Evolutionary conservation across 2,329 filamentous ascomycete species (phyloP).

Genomic region (Exophiala sideris): DNA sequence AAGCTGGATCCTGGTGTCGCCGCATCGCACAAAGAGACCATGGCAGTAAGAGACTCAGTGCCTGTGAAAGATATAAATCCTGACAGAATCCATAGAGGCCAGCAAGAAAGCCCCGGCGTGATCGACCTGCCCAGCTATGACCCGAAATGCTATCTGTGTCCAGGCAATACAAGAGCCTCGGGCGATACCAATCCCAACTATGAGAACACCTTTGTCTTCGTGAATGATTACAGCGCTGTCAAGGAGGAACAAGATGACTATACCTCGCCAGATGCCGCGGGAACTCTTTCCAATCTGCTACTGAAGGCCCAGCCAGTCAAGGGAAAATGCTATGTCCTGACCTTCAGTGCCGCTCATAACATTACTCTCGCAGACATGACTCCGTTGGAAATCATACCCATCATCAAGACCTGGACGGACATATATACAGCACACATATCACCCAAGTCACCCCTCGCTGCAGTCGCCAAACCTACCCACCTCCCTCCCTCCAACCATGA

Average conservation of each 20-base stretch:
- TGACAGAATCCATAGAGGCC: conserved; percentile 55
- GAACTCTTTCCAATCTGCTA: conserved; percentile 68
- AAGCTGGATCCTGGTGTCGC: conserved; percentile 90
- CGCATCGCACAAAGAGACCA: conserved; percentile 91
- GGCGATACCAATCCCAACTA: conserved; percentile 86
- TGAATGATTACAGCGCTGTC: conserved; percentile 96
- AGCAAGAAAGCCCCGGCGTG: conserved; percentile 69
- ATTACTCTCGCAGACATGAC: conserved; percentile 88
- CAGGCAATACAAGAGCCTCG: conserved; percentile 81
- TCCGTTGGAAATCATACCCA: conserved; percentile 70
- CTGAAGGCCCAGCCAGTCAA: conserved; percentile 82
- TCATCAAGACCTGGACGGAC: conserved; percentile 86
- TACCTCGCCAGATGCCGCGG: conserved; percentile 31
- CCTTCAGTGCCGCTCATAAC: conserved; percentile 87
- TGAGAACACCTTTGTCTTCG: conserved; percentile 82
- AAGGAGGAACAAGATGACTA: conserved; percentile 91
- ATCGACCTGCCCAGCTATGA: conserved; percentile 76
- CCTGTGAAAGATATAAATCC: not conserved
- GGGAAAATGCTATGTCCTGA: conserved; percentile 94
- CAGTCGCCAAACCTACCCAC: conserved; percentile 45
- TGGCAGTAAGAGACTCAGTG: conserved; percentile 73
- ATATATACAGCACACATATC: conserved; percentile 83
- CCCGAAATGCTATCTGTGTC: conserved; percentile 90
- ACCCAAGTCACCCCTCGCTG: conserved; percentile 62
- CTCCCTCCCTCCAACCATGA: conserved; percentile 47